A percentile compares a stretch with the other conserved stretches of the same genome.
Conservation (phyloP, 1,284 basidiomycete species). For the Apiotrichum laibachii region DNA sequence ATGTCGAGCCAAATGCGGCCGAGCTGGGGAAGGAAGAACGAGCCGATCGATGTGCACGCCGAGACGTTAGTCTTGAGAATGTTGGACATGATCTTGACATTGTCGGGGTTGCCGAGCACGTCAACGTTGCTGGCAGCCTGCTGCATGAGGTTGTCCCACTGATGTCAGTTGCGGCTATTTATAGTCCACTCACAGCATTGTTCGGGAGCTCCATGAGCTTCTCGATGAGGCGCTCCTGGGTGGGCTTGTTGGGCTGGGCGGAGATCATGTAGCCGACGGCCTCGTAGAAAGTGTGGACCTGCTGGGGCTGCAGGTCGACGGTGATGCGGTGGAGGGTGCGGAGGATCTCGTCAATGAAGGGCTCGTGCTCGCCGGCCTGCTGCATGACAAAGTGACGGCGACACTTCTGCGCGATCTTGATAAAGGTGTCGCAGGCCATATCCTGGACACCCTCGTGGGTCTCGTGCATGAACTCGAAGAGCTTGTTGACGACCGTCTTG, state of each 20-base stretch:
- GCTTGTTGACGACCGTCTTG: conserved; percentile 99
- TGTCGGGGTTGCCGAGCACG: conserved; percentile 84
- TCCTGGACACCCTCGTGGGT: conserved; percentile 99
- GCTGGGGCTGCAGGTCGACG: conserved; percentile 88
- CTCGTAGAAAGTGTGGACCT: conserved; percentile 96
- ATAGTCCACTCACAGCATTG: conserved; percentile 58
- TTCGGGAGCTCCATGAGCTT: conserved; percentile 98
- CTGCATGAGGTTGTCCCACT: conserved; percentile 93
- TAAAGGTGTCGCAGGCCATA: conserved; percentile 99
- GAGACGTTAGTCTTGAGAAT: conserved; percentile 99
- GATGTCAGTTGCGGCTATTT: not conserved
- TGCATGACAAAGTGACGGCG: conserved; percentile 98
- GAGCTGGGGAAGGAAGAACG: conserved; percentile 95
- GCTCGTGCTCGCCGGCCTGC: conserved; percentile 94
- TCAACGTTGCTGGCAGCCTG: conserved; percentile 93
- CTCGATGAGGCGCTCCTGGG: conserved; percentile 90
- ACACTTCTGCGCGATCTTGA: conserved; percentile 99
- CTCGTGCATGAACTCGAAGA: conserved; percentile 99
- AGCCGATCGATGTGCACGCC: conserved; percentile 94
- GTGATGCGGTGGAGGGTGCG: conserved; percentile 90
- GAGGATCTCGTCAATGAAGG: conserved; percentile 97
- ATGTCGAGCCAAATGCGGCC: conserved; percentile 97
- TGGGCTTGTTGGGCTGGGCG: conserved; percentile 94
- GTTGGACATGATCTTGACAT: conserved; percentile 95
- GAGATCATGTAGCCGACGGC: conserved; percentile 99